Base-by-base conservation (phyloP, 1,284 basidiomycete species). In the Tilletia walkeri region DNA sequence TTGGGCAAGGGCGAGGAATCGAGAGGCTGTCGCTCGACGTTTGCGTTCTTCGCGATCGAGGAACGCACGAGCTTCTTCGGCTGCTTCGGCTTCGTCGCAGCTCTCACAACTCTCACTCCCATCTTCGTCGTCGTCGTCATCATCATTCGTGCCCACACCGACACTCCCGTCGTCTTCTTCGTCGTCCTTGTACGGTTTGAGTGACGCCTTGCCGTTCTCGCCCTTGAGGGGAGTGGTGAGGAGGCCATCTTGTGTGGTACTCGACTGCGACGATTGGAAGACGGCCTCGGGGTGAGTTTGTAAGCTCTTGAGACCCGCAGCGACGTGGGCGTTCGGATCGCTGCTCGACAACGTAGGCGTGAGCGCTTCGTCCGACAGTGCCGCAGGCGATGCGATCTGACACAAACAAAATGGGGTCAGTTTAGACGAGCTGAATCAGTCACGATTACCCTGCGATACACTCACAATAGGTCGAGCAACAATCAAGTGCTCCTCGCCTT, bases 1-100 rank as follows among this genome's bases (percentile, higher is more conserved):
- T 56, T 83, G 80, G 34, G 74, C 69, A 5, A 61, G 9, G 10
- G 56, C 38, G 24, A 61, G 56, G 56, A 61, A 34, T 2, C 50
- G 50, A 53, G 50, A 18, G 50, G 50, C 50, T 5, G 50, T n/a
- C 6, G 10, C 10, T 2, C 50, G 50, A 1, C 20, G 7, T 18
- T 24, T 18, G 50, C 50, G 50, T 53, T 53, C 50, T 53, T 53
- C 18, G 2, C 50, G 50, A 10, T 53, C 50, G 50, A n/a, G 50
- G 50, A 53, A 24, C 10, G 50, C 50, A 3, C 7, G 50, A 6
- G 20, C 18, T 18, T 10, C 50, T 53, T 18, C 50, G 50, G 16
- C 47, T n/a, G 10, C 50, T 53, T 53, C 50, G 50, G 50, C 50
- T 53, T 53, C 50, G 50, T 53, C 50, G 50, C 50, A 53, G 50